Evolutionary conservation across 2,329 filamentous ascomycete genomes (phyloP).

Genomic region (Dactylonectria estremocensis): DNA sequence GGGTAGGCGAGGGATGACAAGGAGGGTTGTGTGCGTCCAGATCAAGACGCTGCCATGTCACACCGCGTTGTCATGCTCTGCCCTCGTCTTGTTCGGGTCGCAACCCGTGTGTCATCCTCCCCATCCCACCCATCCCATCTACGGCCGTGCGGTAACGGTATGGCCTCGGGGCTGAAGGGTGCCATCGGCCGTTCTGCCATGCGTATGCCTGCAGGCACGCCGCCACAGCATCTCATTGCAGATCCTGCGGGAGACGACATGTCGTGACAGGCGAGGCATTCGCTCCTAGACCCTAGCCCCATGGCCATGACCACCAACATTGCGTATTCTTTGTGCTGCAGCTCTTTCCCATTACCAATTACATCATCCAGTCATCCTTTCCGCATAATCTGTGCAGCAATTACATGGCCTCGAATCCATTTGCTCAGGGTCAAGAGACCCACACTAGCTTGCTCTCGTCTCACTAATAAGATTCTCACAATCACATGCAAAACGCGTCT

Average conservation of each 20-base stretch:
- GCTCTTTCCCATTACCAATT: slow-evolving; percentile 26
- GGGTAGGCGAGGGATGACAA: too few species aligned
- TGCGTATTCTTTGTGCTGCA: slow-evolving; percentile 14
- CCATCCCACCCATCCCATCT: slow-evolving; percentile 1
- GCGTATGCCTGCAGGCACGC: slow-evolving; percentile 29
- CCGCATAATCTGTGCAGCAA: too few species aligned
- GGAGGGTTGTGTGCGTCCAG: neutral
- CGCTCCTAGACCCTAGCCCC: neutral
- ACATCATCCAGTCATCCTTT: slow-evolving; percentile 9
- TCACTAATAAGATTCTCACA: slow-evolving; percentile 23
- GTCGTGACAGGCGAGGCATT: neutral
- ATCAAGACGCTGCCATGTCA: slow-evolving; percentile 7
- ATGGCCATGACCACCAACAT: neutral
- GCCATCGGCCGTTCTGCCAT: slow-evolving; percentile 12
- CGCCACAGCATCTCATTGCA: slow-evolving; percentile 26
- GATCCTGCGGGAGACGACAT: slow-evolving; percentile 19
- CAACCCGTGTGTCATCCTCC: neutral
- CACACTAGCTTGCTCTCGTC: slow-evolving; percentile 27
- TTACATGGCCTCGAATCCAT: neutral
- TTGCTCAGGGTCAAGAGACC: slow-evolving; percentile 33
- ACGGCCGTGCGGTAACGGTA: neutral
- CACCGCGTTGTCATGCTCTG: neutral
- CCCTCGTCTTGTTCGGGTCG: neutral
- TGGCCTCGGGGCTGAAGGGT: slow-evolving; percentile 16
- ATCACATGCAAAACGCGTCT: slow-evolving; percentile 43